Evolutionary conservation across 768 basidiomycete genomes (phyloP).

Genomic region (Mycena vitilis): DNA sequence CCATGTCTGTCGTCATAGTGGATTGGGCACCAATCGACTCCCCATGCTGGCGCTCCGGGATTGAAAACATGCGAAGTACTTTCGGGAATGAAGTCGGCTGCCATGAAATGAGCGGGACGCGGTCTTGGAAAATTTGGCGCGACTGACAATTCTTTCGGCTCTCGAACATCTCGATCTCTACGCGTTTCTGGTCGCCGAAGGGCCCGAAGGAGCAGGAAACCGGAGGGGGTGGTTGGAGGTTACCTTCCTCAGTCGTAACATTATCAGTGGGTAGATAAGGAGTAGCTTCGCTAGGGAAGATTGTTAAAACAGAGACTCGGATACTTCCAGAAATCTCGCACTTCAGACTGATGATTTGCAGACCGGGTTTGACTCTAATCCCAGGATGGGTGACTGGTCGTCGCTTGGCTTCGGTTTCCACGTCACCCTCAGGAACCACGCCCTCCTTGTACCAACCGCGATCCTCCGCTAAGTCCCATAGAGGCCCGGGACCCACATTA

Average conservation of each 20-base stretch:
- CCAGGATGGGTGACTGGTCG: slow-evolving; percentile 70
- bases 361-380: slow-evolving; percentile 56
- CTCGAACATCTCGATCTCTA: slow-evolving; percentile 67
- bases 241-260: slow-evolving; percentile 61
- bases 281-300: slow-evolving; percentile 59
- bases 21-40: slow-evolving; percentile 93
- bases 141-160: slow-evolving; percentile 64
- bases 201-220: slow-evolving; percentile 78
- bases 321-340: slow-evolving; percentile 42
- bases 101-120: slow-evolving; percentile 2
- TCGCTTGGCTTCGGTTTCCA: slow-evolving; percentile 59
- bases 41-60: slow-evolving; percentile 92
- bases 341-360: slow-evolving; percentile 59
- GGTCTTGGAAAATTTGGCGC: neutral
- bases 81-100: slow-evolving; percentile 71
- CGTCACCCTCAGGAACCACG: slow-evolving; percentile 43
- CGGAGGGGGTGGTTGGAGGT: slow-evolving; percentile 62
- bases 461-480: slow-evolving; percentile 86
- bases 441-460: slow-evolving; percentile 83
- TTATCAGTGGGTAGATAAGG: slow-evolving; percentile 70
- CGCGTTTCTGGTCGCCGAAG: slow-evolving; percentile 60
- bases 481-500: slow-evolving; percentile 79
- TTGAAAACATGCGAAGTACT: slow-evolving; percentile 80
- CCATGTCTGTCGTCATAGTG: slow-evolving; percentile 66
- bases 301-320: slow-evolving; percentile 12